Conservation (phyloP, 1,284 basidiomycete species). For the Microbotryum silenes-acaulis region DNA sequence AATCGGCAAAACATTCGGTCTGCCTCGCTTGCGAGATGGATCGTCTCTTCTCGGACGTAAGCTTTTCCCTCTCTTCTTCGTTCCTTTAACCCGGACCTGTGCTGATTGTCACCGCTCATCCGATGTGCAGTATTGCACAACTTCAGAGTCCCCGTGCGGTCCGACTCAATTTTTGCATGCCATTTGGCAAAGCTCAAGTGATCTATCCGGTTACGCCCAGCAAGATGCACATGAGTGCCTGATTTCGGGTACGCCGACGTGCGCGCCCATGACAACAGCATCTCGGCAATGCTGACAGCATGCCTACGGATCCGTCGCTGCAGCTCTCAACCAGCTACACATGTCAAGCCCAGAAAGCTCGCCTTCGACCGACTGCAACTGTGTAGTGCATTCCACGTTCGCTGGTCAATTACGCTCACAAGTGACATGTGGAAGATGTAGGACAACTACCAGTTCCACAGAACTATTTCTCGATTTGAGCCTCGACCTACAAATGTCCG, state of each 20-base stretch:
- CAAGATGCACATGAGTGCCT: conserved; percentile 79
- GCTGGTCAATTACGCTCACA: conserved; percentile 80
- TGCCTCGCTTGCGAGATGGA: conserved; percentile 97
- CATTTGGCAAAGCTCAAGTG: conserved; percentile 75
- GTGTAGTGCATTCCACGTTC: conserved; percentile 87
- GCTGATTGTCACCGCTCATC: not conserved
- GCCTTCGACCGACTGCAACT: conserved; percentile 56
- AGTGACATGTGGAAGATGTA: conserved; percentile 70
- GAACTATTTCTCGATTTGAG: conserved; percentile 91
- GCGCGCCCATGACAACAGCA: not conserved
- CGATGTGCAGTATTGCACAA: conserved; percentile 57
- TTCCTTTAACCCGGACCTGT: not conserved
- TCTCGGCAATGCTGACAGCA: conserved; percentile 6
- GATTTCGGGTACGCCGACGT: conserved; percentile 29
- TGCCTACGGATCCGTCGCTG: conserved; percentile 56
- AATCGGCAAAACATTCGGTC: conserved; percentile 46
- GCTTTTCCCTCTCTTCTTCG: not conserved
- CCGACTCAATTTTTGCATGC: conserved; percentile 77
- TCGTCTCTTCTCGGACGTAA: conserved; percentile 73
- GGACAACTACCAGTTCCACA: conserved; percentile 64
- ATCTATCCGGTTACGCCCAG: conserved; percentile 83
- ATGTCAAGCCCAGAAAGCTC: conserved; percentile 24
- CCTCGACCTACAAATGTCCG: conserved; percentile 55
- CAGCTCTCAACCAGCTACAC: conserved; percentile 44
- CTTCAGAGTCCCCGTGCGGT: conserved; percentile 62